These are phyloP conservation scores for Xerophyta viscosa DNA, from an alignment of 106 monocot species.

Conservation along the genomic window DNA sequence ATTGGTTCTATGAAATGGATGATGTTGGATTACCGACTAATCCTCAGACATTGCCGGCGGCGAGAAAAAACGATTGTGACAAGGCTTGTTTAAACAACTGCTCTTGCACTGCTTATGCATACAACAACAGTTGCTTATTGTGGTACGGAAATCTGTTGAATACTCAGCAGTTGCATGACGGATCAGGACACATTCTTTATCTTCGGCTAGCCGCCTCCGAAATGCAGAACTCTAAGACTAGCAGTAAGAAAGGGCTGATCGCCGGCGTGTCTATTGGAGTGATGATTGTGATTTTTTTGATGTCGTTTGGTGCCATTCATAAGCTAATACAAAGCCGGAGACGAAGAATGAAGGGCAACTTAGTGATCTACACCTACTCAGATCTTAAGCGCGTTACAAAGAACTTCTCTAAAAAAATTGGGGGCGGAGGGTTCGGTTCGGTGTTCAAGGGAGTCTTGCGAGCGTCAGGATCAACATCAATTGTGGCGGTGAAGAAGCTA, in stretches of 20 bases:
- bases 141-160: background rate
- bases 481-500: background rate
- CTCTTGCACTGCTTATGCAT: constrained; percentile 1
- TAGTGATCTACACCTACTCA: background rate
- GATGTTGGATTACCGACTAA: constrained; percentile 21
- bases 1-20: constrained; percentile 14
- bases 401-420: background rate
- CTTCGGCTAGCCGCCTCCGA: background rate
- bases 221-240: no score
- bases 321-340: no score
- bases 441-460: background rate
- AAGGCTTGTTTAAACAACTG: background rate
- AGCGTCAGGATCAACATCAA: background rate
- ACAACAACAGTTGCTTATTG: background rate
- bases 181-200: background rate
- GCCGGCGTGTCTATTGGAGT: no score
- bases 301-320: no score
- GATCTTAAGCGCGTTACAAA: background rate
- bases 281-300: no score
- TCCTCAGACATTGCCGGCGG: no score
- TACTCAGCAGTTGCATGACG: background rate
- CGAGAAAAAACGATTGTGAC: background rate
- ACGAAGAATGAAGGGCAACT: no score
- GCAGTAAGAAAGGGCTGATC: no score
- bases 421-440: background rate